Conservation (phyloP, 495 filamentous ascomycete genomes). For the Rusavskia elegans region DNA sequence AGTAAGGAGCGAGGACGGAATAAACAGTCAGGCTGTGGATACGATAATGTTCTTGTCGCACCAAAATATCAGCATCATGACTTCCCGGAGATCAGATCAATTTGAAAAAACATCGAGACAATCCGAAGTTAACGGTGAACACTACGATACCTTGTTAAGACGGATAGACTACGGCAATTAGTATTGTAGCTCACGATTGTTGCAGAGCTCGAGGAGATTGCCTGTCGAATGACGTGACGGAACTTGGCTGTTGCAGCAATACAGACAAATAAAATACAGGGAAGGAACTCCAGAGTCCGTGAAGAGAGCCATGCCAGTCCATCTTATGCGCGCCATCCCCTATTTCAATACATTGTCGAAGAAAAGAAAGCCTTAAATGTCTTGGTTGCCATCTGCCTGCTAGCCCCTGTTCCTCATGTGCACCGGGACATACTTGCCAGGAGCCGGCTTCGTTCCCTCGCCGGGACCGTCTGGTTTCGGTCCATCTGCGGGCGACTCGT, state of each 20-base stretch:
- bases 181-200: too few relatives aligned
- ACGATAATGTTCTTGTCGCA: too few relatives aligned
- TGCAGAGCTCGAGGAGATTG: too few relatives aligned
- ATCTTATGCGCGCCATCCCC: background rate
- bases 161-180: too few relatives aligned
- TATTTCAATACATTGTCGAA: background rate
- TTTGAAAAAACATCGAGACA: too few relatives aligned
- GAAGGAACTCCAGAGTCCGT: background rate
- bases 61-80: too few relatives aligned
- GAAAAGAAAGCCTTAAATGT: background rate
- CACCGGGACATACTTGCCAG: slow-evolving; percentile 25
- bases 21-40: too few relatives aligned
- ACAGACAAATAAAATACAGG: background rate
- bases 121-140: too few relatives aligned
- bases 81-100: too few relatives aligned
- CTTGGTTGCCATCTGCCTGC: background rate
- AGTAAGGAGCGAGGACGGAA: too few relatives aligned
- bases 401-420: slow-evolving; percentile 21
- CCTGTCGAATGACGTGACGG: too few relatives aligned
- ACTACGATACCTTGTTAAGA: too few relatives aligned
- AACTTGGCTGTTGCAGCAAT: background rate
- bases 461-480: slow-evolving; percentile 4
- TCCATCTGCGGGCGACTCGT: slow-evolving; percentile 10
- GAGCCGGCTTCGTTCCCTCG: slow-evolving; percentile 9
- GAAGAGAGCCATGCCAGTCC: background rate